phyloP scores from a whole-genome alignment of 148 eudicot species.

The Bassia scoparia region DNA sequence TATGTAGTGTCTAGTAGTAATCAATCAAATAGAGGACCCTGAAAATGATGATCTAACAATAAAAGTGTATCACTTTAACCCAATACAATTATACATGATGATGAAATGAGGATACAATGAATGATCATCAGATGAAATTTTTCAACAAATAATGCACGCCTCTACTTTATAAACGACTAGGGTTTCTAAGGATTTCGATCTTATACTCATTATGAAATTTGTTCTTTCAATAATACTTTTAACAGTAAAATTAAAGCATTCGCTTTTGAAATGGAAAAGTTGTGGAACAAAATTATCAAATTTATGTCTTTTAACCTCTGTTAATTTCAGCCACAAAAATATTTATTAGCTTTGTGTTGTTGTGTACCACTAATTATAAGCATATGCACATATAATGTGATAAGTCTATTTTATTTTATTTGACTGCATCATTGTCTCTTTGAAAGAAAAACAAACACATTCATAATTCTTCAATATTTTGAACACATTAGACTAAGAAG shows the following conservation, averaged over 20 bases:
- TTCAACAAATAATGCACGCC: conserved; percentile 4
- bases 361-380: too few relatives aligned
- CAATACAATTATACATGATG: background rate
- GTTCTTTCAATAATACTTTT: background rate
- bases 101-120: background rate
- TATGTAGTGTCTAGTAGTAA: background rate
- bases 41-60: background rate
- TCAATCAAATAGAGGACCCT: conserved; percentile 4
- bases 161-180: background rate
- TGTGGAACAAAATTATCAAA: background rate
- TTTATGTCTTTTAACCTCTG: too few relatives aligned
- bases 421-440: too few relatives aligned
- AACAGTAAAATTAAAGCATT: background rate
- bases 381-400: too few relatives aligned
- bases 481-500: too few relatives aligned
- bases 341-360: too few relatives aligned
- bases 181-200: background rate
- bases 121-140: conserved; percentile 1
- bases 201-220: background rate
- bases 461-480: too few relatives aligned
- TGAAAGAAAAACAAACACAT: too few relatives aligned
- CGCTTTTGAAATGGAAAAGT: background rate
- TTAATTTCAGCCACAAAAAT: background rate
- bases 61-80: background rate
- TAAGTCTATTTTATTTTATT: too few relatives aligned